Conservation (phyloP, 345 rosid species). For the Arabidopsis thaliana region TAIR10.1 NC_003070.9:8485501-8486000, state of each 20-base stretch:
- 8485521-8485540: constrained; percentile 70
- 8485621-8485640: constrained; percentile 91
- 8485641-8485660: constrained; percentile 90
- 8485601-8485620: constrained; percentile 86
- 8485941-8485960: constrained; percentile 42
- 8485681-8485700: constrained; percentile 70
- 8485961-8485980: constrained; percentile 45
- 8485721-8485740: constrained; percentile 51
- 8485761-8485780: constrained; percentile 65
- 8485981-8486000: constrained; percentile 42
- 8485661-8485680: constrained; percentile 81
- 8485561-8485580: constrained; percentile 87
- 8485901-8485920: constrained; percentile 46
- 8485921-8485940: constrained; percentile 45
- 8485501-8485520: constrained; percentile 83
- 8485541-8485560: constrained; percentile 89
- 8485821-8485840: constrained; percentile 66
- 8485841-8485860: constrained; percentile 50
- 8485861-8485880: constrained; percentile 53
- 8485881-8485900: constrained; percentile 35
- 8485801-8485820: constrained; percentile 67
- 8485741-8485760: constrained; percentile 61
- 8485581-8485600: constrained; percentile 68
- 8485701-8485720: constrained; percentile 60
- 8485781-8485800: constrained; percentile 73